Conservation (phyloP, 106 monocot species). For the Dendrobium officinale region DNA sequence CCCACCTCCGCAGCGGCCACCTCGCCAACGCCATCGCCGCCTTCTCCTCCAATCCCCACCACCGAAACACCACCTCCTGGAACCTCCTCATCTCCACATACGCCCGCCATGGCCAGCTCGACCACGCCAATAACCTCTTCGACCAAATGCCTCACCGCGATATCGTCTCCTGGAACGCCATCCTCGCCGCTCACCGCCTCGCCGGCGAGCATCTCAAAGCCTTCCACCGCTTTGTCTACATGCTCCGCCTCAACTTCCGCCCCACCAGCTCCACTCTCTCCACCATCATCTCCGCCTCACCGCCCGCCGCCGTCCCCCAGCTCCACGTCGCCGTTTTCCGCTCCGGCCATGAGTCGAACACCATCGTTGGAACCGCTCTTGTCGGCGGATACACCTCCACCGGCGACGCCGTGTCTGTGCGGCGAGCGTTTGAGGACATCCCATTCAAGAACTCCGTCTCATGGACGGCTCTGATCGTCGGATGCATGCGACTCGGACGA, state of each 20-base stretch:
- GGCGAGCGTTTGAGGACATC: slow-evolving; percentile 14
- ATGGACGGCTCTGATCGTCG: slow-evolving; percentile 14
- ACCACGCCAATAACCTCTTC: slow-evolving; percentile 15
- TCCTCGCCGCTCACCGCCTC: slow-evolving; percentile 15
- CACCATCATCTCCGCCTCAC: slow-evolving; percentile 16
- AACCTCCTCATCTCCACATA: slow-evolving; percentile 17
- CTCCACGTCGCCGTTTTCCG: slow-evolving; percentile 17
- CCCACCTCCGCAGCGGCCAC: slow-evolving; percentile 8
- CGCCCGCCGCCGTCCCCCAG: slow-evolving; percentile 13
- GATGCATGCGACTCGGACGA: slow-evolving; percentile 11
- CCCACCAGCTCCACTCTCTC: slow-evolving; percentile 26
- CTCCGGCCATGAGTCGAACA: slow-evolving; percentile 6
- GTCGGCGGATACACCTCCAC: slow-evolving; percentile 16
- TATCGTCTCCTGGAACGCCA: slow-evolving; percentile 28
- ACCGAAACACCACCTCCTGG: slow-evolving; percentile 13
- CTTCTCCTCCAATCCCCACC: slow-evolving; percentile 11
- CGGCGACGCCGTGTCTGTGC: neutral
- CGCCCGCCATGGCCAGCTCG: neutral
- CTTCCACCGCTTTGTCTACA: slow-evolving; percentile 19
- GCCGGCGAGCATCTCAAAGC: slow-evolving; percentile 7
- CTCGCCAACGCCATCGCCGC: neutral
- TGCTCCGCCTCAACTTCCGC: slow-evolving; percentile 20
- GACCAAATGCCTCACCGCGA: slow-evolving; percentile 18
- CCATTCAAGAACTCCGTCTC: slow-evolving; percentile 16
- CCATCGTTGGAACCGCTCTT: slow-evolving; percentile 27